A percentile compares a stretch with the other conserved stretches of the same genome.
Conservation (phyloP, 2,329 filamentous ascomycete species). For the Alternaria ethzedia region DNA sequence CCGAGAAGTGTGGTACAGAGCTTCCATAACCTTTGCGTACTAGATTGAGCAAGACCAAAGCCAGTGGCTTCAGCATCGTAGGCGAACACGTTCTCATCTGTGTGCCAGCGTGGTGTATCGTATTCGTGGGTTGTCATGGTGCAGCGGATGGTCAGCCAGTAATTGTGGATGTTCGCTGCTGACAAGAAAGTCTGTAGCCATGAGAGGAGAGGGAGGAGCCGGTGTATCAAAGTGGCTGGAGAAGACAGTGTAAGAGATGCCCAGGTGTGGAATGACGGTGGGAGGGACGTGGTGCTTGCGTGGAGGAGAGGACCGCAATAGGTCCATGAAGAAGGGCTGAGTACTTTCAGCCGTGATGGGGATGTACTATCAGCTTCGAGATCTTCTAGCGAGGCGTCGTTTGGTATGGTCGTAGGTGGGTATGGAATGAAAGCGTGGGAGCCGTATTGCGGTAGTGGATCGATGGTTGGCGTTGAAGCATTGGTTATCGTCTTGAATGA, state of each 20-base stretch:
- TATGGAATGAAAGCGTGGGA: neutral
- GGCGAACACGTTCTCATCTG: conserved; percentile 57
- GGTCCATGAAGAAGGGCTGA: neutral
- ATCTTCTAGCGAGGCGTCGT: neutral
- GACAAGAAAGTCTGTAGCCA: neutral
- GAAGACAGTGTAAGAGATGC: neutral
- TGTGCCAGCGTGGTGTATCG: conserved; percentile 57
- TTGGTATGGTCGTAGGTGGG: neutral
- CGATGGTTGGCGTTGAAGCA: neutral
- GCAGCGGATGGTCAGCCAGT: conserved; percentile 58
- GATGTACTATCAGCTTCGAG: neutral
- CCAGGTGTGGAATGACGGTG: neutral
- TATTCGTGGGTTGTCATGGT: conserved; percentile 53
- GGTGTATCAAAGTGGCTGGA: neutral
- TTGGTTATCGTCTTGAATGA: neutral
- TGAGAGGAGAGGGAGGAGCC: neutral
- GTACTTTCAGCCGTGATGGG: neutral
- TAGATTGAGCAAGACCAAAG: neutral
- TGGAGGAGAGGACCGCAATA: neutral
- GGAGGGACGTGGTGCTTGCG: neutral
- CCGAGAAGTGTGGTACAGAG: conserved; percentile 49
- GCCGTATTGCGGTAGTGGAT: neutral
- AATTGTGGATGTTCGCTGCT: conserved; percentile 42
- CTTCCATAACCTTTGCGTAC: conserved; percentile 51
- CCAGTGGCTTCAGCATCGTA: neutral